Evolutionary conservation across 2,329 filamentous ascomycete genomes (phyloP).

Genomic region (Neocucurbitaria cava): DNA sequence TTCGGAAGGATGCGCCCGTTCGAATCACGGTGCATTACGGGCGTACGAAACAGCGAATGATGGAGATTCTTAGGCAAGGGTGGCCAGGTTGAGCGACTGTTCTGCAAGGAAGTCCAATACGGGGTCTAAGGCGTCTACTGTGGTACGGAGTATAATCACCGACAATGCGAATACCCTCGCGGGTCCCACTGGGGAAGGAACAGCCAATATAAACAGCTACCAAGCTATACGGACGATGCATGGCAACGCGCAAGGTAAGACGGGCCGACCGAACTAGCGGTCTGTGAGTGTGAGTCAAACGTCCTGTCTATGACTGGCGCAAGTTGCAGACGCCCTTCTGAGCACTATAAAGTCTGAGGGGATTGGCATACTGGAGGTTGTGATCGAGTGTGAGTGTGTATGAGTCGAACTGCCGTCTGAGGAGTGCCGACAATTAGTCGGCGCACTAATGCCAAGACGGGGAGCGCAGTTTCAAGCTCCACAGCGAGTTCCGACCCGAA

Average conservation of each 20-base stretch:
- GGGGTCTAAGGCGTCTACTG: too few species aligned
- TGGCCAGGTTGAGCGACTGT: background rate
- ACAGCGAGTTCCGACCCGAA: background rate
- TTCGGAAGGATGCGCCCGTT: background rate
- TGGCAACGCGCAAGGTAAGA: background rate
- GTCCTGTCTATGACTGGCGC: background rate
- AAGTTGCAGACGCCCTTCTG: background rate
- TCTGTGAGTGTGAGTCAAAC: background rate
- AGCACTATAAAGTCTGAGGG: background rate
- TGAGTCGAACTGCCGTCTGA: constrained; percentile 9
- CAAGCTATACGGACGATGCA: background rate
- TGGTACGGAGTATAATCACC: too few species aligned
- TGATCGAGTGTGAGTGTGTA: constrained; percentile 7
- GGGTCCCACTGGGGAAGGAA: background rate
- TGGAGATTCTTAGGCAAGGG: background rate
- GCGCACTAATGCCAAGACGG: background rate
- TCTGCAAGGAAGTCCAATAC: too few species aligned
- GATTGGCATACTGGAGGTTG: background rate
- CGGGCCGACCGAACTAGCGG: background rate
- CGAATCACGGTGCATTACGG: background rate
- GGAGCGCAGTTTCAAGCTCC: background rate
- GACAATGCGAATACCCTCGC: too few species aligned
- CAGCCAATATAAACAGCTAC: background rate
- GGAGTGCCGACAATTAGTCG: background rate
- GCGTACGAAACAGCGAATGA: background rate